Conservation (phyloP, 2,329 filamentous ascomycete genomes). For the Aspergillus sojae region DNA sequence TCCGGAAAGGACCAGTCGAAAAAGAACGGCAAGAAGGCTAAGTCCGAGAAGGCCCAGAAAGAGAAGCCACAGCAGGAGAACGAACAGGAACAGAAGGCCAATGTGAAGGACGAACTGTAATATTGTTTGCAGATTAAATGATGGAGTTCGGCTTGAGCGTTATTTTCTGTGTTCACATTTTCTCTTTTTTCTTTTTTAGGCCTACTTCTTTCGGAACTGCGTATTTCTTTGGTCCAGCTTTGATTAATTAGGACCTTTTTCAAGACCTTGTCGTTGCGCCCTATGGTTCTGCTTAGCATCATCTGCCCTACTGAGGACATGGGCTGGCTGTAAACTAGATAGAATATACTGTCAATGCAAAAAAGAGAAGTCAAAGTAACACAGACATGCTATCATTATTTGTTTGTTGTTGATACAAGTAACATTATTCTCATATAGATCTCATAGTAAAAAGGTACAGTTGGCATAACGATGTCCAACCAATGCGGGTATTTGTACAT, state of each 20-base stretch:
- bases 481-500: neutral
- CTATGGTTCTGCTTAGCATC: neutral
- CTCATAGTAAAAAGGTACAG: conserved; percentile 9
- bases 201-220: neutral
- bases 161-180: conserved; percentile 9
- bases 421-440: neutral
- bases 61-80: conserved; percentile 19
- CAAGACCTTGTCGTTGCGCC: neutral
- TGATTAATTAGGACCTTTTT: neutral
- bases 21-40: conserved; percentile 31
- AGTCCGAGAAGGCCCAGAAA: conserved; percentile 32
- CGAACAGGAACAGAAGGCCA: conserved; percentile 21
- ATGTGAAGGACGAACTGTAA: conserved; percentile 16
- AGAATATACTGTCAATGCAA: conserved; percentile 8
- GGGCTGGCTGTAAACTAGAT: conserved; percentile 15
- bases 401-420: conserved; percentile 7
- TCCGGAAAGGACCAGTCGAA: conserved; percentile 28
- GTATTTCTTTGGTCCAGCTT: neutral
- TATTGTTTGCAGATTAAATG: conserved; percentile 5
- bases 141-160: conserved; percentile 19
- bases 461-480: neutral
- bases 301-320: neutral
- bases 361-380: conserved; percentile 1
- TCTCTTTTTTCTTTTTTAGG: neutral
- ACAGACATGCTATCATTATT: neutral